Base-by-base conservation (phyloP, 371 early-diverging fungal species). In the Vairimorpha ceranae region DNA sequence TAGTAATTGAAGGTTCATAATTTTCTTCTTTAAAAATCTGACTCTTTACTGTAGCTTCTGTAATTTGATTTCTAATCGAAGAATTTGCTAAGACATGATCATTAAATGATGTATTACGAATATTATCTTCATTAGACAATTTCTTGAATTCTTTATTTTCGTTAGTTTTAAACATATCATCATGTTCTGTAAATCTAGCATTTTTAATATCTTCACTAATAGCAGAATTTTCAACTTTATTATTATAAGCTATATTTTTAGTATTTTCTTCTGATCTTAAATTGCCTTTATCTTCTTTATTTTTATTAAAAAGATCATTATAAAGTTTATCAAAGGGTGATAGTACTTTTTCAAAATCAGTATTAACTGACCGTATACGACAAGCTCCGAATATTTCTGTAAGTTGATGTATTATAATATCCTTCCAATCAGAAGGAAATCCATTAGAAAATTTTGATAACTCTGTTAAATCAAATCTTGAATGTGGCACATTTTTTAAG, bases 381-480 rank as follows among this genome's bases (percentile, higher is more conserved):
- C 23, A 2, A 7, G 2, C 2, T 17, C 56, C 56, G 27, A 54
- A 54, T 54, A 54, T 54, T 6, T 54, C 17, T 15, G 6, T 27
- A 27, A 54, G 23, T 27, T 54, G 56, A 8, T 8, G 2, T 27
- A 7, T 4, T 12, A 54, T 29, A 4, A 54, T 27, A 23, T 54
- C 25, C 19, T 54, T 54, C 56, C 56, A 54, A 29, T 54, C 56
- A 15, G 21, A 1, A 25, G 56, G 56, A 54, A 54, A 54, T 54
- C 56, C 56, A 23, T 54, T 54, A 17, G 29, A 25, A 54, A 54
- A 54, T 29, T 54, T 54, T 25, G 12, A 8, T 25, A 54, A 54
- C 27, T 54, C 30, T 27, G 1, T 27, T 25, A 3, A 1, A 7
- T 54, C 56, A 27, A 54, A 54, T 29, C 7, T 21, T 8, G 30